Percentiles rank a stretch among this genome's conserved stretches.
These are phyloP conservation scores for Pontederia paniculata DNA, from an alignment of 176 grass and related monocot genomes.

Conservation along the genomic window DNA sequence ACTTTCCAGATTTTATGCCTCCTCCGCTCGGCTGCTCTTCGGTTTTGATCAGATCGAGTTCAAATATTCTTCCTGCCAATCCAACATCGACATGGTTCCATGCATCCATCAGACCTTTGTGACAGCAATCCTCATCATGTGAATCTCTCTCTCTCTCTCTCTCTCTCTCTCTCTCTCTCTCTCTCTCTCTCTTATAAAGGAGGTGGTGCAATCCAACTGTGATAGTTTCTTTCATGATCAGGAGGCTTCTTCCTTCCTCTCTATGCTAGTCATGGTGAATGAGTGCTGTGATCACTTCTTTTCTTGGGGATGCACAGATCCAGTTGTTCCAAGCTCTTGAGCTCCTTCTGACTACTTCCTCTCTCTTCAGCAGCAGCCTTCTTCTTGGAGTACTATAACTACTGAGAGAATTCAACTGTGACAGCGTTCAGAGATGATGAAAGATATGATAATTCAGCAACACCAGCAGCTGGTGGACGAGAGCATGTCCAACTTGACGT, in stretches of 20 bases:
- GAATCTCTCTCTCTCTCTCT: constrained; percentile 16
- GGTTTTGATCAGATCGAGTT: no score
- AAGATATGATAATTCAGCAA: constrained; percentile 55
- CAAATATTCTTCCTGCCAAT: no score
- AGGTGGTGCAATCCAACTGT: not conserved
- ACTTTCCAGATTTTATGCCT: no score
- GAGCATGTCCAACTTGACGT: constrained; percentile 96
- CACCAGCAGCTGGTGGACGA: constrained; percentile 57
- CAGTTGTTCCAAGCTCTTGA: no score
- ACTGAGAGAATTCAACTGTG: not conserved
- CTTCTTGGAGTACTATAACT: no score
- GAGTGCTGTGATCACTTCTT: constrained; percentile 5
- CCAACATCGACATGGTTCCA: no score
- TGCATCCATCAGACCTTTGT: no score
- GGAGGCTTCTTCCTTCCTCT: not conserved
- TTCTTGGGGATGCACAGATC: not conserved
- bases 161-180: not conserved
- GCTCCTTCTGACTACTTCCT: no score
- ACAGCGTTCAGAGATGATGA: constrained; percentile 36
- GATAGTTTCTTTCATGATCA: not conserved
- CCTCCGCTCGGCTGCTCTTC: no score
- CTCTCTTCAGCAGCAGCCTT: no score
- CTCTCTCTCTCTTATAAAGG: not conserved
- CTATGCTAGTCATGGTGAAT: constrained; percentile 7
- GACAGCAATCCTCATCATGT: no score